These are phyloP conservation scores for Protea cynaroides DNA, from an alignment of 164 flowering plant species.

Conservation along the genomic window DNA sequence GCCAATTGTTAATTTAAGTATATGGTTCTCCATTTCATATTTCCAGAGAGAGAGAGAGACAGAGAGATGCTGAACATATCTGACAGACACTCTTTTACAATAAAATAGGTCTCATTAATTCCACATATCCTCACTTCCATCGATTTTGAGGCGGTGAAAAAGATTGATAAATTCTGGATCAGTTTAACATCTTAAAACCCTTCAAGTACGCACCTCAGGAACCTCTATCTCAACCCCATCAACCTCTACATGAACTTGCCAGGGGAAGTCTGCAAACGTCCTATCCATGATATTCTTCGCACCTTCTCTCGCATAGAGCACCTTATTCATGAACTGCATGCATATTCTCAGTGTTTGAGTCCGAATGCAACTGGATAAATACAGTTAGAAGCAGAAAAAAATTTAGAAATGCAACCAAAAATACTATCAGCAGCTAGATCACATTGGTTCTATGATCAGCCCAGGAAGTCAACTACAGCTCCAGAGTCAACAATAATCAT, in stretches of 20 bases:
- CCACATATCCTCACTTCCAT: neutral
- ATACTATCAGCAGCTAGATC: neutral
- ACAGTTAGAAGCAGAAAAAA: neutral
- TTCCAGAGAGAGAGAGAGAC: no score
- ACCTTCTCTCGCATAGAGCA: conserved; percentile 97
- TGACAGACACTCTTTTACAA: neutral
- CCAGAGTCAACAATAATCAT: neutral
- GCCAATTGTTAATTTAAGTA: no score
- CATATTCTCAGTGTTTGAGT: neutral
- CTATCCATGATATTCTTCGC: conserved; percentile 25
- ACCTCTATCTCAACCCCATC: conserved; percentile 94
- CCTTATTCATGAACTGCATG: conserved; percentile 75
- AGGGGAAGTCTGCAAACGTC: conserved; percentile 80
- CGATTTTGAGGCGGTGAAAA: neutral
- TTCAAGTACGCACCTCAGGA: conserved; percentile 69
- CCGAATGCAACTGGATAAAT: neutral
- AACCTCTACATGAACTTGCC: conserved; percentile 91
- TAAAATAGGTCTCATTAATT: no score
- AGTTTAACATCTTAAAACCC: conserved; percentile 1
- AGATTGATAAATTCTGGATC: neutral
- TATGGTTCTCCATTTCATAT: no score
- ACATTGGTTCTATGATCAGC: neutral
- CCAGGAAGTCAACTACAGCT: neutral
- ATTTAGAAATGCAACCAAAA: no score
- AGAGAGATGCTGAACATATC: neutral